phyloP scores from a whole-genome alignment of 2,329 filamentous ascomycete genomes.

The Lasiodiplodia theobromae region DNA sequence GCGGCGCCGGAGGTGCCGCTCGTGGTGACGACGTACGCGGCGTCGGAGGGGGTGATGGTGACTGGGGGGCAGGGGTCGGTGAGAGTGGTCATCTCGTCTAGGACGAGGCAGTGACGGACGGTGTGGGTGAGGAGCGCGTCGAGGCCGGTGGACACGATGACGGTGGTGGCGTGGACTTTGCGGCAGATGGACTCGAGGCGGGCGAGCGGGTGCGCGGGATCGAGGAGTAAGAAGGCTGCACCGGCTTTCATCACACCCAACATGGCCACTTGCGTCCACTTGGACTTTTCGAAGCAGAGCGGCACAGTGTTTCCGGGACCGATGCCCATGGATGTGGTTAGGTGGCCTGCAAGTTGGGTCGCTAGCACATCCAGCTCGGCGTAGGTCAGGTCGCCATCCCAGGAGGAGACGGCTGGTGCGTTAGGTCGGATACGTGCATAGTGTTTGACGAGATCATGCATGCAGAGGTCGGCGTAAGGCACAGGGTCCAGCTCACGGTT shows the following conservation, averaged over 20 bases:
- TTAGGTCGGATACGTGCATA: slow-evolving; percentile 52
- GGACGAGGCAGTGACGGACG: background rate
- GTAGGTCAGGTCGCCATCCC: slow-evolving; percentile 60
- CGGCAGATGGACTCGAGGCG: slow-evolving; percentile 31
- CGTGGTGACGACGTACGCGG: slow-evolving; percentile 40
- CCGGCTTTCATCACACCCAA: slow-evolving; percentile 46
- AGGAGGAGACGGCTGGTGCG: slow-evolving; percentile 57
- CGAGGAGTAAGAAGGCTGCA: slow-evolving; percentile 37
- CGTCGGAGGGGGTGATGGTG: background rate
- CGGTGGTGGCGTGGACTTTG: slow-evolving; percentile 41
- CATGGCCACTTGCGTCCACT: slow-evolving; percentile 44
- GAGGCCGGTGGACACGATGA: slow-evolving; percentile 37
- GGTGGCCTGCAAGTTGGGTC: slow-evolving; percentile 48
- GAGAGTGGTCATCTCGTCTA: background rate
- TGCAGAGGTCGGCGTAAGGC: background rate
- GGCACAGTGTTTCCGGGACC: slow-evolving; percentile 20
- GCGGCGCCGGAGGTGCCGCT: slow-evolving; percentile 46
- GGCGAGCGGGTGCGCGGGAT: slow-evolving; percentile 32
- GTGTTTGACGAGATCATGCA: slow-evolving; percentile 53
- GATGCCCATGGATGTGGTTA: slow-evolving; percentile 41
- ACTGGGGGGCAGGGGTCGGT: no score
- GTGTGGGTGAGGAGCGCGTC: slow-evolving; percentile 3
- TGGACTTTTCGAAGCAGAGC: slow-evolving; percentile 23
- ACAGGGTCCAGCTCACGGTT: background rate
- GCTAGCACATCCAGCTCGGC: slow-evolving; percentile 49